Percentiles rank a stretch among this genome's conserved stretches.
phyloP scores from a whole-genome alignment of 768 basidiomycete genomes.

The Leccinellum albellum region DNA sequence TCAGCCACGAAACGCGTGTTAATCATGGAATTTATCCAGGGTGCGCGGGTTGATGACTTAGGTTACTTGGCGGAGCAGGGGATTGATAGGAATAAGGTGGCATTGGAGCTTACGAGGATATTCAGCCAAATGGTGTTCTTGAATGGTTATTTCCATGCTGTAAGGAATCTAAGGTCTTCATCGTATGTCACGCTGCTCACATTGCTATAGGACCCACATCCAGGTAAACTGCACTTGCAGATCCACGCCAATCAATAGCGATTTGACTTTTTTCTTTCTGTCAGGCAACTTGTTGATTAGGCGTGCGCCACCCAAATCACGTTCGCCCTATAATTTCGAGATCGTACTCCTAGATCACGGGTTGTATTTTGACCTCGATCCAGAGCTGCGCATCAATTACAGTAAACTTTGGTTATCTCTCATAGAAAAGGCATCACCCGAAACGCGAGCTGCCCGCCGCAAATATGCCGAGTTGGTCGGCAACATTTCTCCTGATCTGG shows the following conservation, averaged over 20 bases:
- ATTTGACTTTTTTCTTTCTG: neutral
- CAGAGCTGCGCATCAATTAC: slow-evolving; percentile 76
- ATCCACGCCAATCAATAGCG: slow-evolving; percentile 1
- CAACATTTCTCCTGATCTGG: slow-evolving; percentile 84
- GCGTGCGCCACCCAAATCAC: slow-evolving; percentile 55
- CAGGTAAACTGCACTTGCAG: slow-evolving; percentile 43
- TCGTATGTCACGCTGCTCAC: slow-evolving; percentile 10
- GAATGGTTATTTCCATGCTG: slow-evolving; percentile 87
- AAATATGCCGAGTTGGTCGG: slow-evolving; percentile 91
- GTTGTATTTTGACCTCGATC: slow-evolving; percentile 86
- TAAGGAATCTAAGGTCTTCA: slow-evolving; percentile 34
- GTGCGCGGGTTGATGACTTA: slow-evolving; percentile 85
- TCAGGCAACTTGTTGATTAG: slow-evolving; percentile 89
- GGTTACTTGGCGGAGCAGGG: slow-evolving; percentile 72
- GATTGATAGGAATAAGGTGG: slow-evolving; percentile 93
- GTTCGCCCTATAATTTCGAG: slow-evolving; percentile 92
- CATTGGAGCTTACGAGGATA: slow-evolving; percentile 84
- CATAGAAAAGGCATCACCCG: slow-evolving; percentile 65
- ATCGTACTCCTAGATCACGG: slow-evolving; percentile 94
- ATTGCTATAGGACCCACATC: slow-evolving; percentile 72
- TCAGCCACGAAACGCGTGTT: slow-evolving; percentile 79
- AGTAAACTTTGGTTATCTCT: slow-evolving; percentile 89
- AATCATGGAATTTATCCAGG: slow-evolving; percentile 93
- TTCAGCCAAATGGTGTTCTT: slow-evolving; percentile 95
- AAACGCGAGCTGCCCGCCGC: slow-evolving; percentile 62